A percentile compares a stretch with the other conserved stretches of the same genome.
These are phyloP conservation scores for Gloeophyllum trabeum DNA, from an alignment of 768 basidiomycete genomes.

Conservation along the genomic window DNA sequence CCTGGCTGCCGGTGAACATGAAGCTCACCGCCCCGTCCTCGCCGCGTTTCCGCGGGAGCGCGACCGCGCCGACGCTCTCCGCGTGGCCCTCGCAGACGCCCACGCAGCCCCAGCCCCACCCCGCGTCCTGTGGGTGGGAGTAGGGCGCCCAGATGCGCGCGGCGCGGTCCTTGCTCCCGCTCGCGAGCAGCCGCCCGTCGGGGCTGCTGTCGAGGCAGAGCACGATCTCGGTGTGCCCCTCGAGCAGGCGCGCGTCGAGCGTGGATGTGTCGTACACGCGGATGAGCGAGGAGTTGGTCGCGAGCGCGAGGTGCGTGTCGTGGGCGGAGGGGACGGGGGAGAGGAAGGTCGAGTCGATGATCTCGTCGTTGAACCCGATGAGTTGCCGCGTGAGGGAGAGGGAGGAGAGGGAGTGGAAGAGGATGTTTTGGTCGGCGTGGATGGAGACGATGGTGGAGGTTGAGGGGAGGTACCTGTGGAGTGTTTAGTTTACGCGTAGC, in stretches of 20 bases:
- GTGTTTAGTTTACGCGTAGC: neutral
- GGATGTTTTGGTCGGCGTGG: conserved; percentile 95
- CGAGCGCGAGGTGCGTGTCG: conserved; percentile 69
- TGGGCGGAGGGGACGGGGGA: conserved; percentile 28
- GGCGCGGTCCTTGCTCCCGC: conserved; percentile 87
- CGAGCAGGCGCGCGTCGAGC: conserved; percentile 76
- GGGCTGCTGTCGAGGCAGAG: conserved; percentile 66
- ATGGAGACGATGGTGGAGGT: conserved; percentile 64
- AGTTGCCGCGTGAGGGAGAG: conserved; percentile 64
- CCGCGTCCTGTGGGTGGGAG: neutral
- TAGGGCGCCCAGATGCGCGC: conserved; percentile 69
- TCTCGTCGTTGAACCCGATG: conserved; percentile 97
- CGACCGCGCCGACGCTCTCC: conserved; percentile 86
- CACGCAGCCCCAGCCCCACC: conserved; percentile 62
- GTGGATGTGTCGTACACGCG: conserved; percentile 72
- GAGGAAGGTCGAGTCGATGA: conserved; percentile 82
- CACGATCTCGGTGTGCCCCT: conserved; percentile 88
- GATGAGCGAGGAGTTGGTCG: conserved; percentile 95
- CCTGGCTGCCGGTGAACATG: conserved; percentile 93
- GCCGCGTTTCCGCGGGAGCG: conserved; percentile 52
- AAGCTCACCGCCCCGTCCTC: conserved; percentile 35
- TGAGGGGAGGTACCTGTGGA: conserved; percentile 53
- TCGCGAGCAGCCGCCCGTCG: conserved; percentile 66
- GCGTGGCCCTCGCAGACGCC: conserved; percentile 90
- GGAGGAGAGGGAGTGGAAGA: conserved; percentile 74